Evolutionary conservation across 2,329 filamentous ascomycete species (phyloP).

Genomic region (Diaporthe longicolla): DNA sequence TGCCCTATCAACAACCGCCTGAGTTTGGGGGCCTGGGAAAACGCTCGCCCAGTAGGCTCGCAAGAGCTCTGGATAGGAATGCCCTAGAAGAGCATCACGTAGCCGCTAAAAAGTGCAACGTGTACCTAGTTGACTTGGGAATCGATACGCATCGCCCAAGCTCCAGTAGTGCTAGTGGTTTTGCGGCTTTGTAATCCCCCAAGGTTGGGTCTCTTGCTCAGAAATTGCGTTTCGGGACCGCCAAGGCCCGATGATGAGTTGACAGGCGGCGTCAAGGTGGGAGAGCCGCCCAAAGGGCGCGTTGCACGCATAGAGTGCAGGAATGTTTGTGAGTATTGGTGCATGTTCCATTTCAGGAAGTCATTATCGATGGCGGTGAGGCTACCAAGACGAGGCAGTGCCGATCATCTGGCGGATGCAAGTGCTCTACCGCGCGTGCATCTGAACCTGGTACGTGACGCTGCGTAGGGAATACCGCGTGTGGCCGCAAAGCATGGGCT

Average conservation of each 20-base stretch:
- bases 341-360: not conserved
- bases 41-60: not conserved
- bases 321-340: not conserved
- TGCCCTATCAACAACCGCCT: not conserved
- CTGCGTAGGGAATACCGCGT: constrained; percentile 1
- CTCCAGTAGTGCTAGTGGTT: not conserved
- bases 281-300: not conserved
- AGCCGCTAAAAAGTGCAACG: constrained; percentile 21
- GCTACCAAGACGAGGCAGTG: constrained; percentile 14
- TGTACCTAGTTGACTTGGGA: not conserved
- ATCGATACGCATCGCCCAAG: no score
- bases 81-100: not conserved
- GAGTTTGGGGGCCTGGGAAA: not conserved
- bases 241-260: not conserved
- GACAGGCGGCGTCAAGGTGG: constrained; percentile 10
- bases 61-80: not conserved
- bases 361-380: constrained; percentile 27
- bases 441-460: constrained; percentile 13
- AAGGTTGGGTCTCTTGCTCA: constrained; percentile 18
- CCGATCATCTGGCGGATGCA: constrained; percentile 17
- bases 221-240: constrained; percentile 33
- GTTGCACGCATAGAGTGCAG: not conserved
- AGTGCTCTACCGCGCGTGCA: constrained; percentile 8
- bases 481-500: constrained; percentile 15
- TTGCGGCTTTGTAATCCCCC: constrained; percentile 30